Evolutionary conservation across 75 land plant genomes (phyloP).

Genomic region (Azolla pinnata): DNA sequence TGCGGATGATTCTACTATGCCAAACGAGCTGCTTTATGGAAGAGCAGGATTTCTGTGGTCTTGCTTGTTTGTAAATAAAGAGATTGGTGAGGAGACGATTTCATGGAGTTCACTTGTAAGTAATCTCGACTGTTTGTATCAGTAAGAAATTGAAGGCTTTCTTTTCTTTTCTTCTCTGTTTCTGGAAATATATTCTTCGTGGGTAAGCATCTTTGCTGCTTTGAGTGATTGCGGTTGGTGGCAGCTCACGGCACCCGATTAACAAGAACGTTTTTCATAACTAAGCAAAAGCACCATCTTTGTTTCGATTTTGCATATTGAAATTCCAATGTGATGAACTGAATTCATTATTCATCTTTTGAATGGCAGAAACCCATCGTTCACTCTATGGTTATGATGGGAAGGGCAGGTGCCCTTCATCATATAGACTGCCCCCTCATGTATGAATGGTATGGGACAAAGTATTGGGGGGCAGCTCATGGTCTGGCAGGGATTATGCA

Average conservation of each 20-base stretch:
- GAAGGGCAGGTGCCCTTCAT: conserved; percentile 37
- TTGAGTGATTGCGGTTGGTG: no score
- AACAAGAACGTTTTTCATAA: no score
- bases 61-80: conserved; percentile 60
- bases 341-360: background rate
- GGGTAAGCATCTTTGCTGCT: no score
- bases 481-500: conserved; percentile 92
- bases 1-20: conserved; percentile 32
- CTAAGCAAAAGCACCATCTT: no score
- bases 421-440: conserved; percentile 61
- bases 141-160: no score
- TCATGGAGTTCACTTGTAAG: conserved; percentile 45
- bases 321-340: no score
- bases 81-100: conserved; percentile 58
- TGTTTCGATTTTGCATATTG: no score
- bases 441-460: conserved; percentile 91
- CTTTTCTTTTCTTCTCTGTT: no score
- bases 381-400: conserved; percentile 47
- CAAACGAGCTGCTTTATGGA: conserved; percentile 84
- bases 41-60: conserved; percentile 87
- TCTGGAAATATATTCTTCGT: no score
- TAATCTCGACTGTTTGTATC: no score
- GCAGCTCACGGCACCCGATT: no score
- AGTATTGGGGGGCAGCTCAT: conserved; percentile 97
- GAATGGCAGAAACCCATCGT: conserved; percentile 42